Base-by-base conservation (phyloP, 345 rosid species). In the Camelina hispida region DNA sequence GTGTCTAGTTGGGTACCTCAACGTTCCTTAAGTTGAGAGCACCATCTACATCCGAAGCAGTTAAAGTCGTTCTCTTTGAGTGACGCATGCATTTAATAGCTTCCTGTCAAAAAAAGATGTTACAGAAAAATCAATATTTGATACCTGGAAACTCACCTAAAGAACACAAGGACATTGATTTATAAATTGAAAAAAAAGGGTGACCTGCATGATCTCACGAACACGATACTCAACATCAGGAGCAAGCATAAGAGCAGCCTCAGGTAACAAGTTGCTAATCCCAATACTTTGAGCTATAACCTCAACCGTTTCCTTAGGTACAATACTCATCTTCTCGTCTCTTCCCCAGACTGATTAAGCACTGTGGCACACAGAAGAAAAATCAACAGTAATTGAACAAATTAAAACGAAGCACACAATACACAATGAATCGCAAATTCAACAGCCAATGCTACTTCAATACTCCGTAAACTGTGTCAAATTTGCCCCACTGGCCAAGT, bases 61-160 rank as follows among this genome's bases (percentile, higher is more conserved):
- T 87, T 79, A 92, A 76, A 56, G 71, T 85, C 3, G 94, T 87
- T 73, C 98, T 85, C 84, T 82, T 89, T 2, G 99, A 92, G 73
- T 95, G 99, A 46, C 93, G 93, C 99, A 95, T 95, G 71, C 93
- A 92, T 80, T 95, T 95, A 66, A 90, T 83, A 35, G 99, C 93
- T 81, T 94, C 96, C 91, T 90, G 81, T 8, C 18, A 18, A 16
- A 47, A 42, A 43, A 13, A 43, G 47, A 43, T 4, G 47, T 1
- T 44, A 44, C 48, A 44, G 48, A 44, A 44, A 43, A 0, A 43
- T 43, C 16, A 43, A 43, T 43, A 13, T 43, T 16, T 43, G 7
- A 4, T 43, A 43, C 18, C 51, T 1, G 1, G 7, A 46, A 47
- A 7, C 52, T 47, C 38, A 79, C 32, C 51, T 44, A 48, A 47